These are phyloP conservation scores for Suhomyces maxii DNA, from an alignment of 1,139 yeast species.

Conservation along the genomic window DNA sequence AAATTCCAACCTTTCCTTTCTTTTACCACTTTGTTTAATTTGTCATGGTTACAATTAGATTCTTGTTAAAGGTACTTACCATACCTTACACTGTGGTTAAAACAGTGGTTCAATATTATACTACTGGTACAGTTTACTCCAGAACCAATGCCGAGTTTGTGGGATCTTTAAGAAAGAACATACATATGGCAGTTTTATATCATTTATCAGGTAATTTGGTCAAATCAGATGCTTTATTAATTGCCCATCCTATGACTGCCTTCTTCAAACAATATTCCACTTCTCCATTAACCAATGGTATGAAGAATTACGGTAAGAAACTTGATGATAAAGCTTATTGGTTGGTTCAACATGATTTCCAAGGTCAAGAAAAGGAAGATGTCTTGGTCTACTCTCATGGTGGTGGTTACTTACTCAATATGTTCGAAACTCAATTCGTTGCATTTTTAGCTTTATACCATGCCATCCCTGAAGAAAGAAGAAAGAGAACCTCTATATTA, in stretches of 20 bases:
- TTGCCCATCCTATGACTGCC: constrained; percentile 12
- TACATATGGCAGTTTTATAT: constrained; percentile 27
- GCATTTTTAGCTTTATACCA: constrained; percentile 26
- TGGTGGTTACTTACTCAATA: constrained; percentile 41
- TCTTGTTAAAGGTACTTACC: constrained; percentile 8
- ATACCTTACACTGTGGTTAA: constrained; percentile 24
- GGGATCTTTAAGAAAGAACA: constrained; percentile 30
- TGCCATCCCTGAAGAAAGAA: constrained; percentile 21
- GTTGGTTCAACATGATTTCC: constrained; percentile 15
- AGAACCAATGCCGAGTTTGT: constrained; percentile 30
- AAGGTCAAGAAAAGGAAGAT: constrained; percentile 7
- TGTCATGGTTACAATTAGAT: constrained; percentile 7
- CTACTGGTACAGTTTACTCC: constrained; percentile 34
- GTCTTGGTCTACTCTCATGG: constrained; percentile 33
- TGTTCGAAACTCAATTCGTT: constrained; percentile 29
- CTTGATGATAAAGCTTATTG: constrained; percentile 15
- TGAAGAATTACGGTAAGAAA: constrained; percentile 16
- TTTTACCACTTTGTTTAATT: too few species aligned
- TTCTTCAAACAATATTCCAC: constrained; percentile 11
- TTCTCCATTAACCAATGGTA: constrained; percentile 13
- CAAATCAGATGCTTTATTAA: constrained; percentile 12
- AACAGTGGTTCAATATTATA: constrained; percentile 27
- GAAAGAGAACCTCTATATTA: constrained; percentile 27
- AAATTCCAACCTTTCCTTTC: too few species aligned
- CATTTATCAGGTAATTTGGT: constrained; percentile 25